Conservation (phyloP, 768 basidiomycete species). For the Suillus placidus region DNA sequence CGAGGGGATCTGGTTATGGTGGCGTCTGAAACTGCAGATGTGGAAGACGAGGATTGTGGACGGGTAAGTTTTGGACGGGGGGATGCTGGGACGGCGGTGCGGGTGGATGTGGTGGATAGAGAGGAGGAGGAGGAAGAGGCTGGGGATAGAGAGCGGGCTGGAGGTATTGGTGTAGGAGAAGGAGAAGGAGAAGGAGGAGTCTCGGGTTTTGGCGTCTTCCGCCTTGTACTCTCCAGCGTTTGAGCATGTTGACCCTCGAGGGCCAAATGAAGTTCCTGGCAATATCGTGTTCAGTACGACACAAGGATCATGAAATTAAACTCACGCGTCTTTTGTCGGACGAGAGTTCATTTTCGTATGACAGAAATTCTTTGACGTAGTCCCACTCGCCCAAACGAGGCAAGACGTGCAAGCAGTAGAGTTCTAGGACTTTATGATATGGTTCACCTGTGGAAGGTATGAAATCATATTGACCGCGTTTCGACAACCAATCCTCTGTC, state of each 20-base stretch:
- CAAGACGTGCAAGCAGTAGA: slow-evolving; percentile 75
- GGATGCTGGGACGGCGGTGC: slow-evolving; percentile 60
- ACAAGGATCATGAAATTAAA: slow-evolving; percentile 6
- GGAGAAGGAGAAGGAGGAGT: slow-evolving; percentile 27
- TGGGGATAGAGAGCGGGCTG: slow-evolving; percentile 44
- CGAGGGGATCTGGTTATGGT: slow-evolving; percentile 27
- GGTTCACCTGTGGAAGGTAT: slow-evolving; percentile 45
- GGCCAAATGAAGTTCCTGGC: slow-evolving; percentile 37
- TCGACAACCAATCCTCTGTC: slow-evolving; percentile 79
- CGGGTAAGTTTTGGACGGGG: slow-evolving; percentile 19
- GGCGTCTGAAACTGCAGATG: slow-evolving; percentile 26
- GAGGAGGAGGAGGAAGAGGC: slow-evolving; percentile 71
- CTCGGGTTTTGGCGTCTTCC: slow-evolving; percentile 15
- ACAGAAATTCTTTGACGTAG: slow-evolving; percentile 74
- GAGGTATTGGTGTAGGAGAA: slow-evolving; percentile 25
- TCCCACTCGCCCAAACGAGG: slow-evolving; percentile 79
- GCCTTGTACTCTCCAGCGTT: slow-evolving; percentile 17
- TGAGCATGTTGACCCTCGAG: slow-evolving; percentile 40
- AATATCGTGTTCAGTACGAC: slow-evolving; percentile 16
- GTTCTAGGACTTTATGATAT: slow-evolving; percentile 74
- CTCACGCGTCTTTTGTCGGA: slow-evolving; percentile 54
- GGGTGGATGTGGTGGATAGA: slow-evolving; percentile 71
- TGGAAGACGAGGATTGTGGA: slow-evolving; percentile 24
- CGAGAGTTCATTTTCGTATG: slow-evolving; percentile 69
- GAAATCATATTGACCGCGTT: slow-evolving; percentile 44